These are phyloP conservation scores for Tulasnella sp. DNA, from an alignment of 768 basidiomycete genomes.

Conservation along the genomic window DNA sequence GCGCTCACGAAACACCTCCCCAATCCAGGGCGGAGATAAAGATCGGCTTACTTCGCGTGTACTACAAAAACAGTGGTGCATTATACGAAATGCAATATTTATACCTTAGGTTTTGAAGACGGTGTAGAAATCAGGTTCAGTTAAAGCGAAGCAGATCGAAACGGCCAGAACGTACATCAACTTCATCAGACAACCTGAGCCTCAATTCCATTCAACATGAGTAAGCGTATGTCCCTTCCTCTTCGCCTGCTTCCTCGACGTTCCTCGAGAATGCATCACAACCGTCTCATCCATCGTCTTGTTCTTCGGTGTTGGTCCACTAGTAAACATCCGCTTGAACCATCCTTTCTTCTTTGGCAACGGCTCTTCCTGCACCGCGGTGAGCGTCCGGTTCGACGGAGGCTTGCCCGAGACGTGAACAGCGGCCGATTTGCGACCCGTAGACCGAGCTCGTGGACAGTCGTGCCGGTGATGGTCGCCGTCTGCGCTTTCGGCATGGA, in stretches of 20 bases:
- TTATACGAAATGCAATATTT: too few species aligned
- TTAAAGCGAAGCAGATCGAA: too few species aligned
- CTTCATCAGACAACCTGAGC: too few species aligned
- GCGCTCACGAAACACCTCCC: conserved; percentile 29
- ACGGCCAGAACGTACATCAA: too few species aligned
- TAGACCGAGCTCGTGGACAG: neutral
- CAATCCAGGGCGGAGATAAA: neutral
- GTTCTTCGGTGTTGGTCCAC: neutral
- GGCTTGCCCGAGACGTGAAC: neutral
- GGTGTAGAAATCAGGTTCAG: too few species aligned
- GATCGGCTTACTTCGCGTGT: too few species aligned
- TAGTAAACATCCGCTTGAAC: neutral
- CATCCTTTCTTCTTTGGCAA: neutral
- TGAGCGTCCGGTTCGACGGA: neutral
- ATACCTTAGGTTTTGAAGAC: too few species aligned
- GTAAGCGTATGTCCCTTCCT: too few species aligned
- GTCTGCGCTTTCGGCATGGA: neutral
- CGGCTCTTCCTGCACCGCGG: neutral
- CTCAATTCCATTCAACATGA: too few species aligned
- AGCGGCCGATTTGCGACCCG: neutral
- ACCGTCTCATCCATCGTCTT: neutral
- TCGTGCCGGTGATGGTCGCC: neutral
- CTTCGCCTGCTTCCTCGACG: too few species aligned
- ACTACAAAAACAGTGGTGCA: too few species aligned
- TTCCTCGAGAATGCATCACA: neutral